Evolutionary conservation across 2,329 filamentous ascomycete genomes (phyloP), one percentile per base, ranked within the genome.

Genomic region (Exophiala oligosperma): DNA sequence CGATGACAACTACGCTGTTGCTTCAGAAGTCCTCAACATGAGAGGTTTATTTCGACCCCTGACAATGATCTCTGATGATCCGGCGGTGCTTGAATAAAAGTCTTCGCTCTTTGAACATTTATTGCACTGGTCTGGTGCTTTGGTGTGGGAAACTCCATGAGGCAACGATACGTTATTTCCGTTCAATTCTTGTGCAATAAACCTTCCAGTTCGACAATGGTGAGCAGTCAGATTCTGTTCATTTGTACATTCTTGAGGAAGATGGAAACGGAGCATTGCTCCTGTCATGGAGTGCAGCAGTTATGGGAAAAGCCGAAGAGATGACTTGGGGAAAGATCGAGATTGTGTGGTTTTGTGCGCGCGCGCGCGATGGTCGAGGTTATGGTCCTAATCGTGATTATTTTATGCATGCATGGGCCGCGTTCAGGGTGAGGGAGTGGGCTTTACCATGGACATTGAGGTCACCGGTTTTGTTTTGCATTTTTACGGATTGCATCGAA

Each of bases 1-100:
- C 62, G 84, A 89, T 68, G 83, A 86, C 62, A 80, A 83, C 57
- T 90, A 86, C 69, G 87, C 84, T 5, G 76, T 84, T 41, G 77
- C 78, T 63, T 81, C 88, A 69, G 77, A 88, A 65, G 88, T 84
- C 6, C 77, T 90, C 60, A 83, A 90, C 72, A 89, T 90, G 86
- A 84, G 84, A 68, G 79, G 85, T 66, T 77, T 91, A 51, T 90
- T 91, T 71, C 84, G 81, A 68, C 86, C 87, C 14, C 77, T 79
- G 69, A 70, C 60, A 9, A 50, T 35, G 17, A 32, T 61, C 5
- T 24, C 26, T 41, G 59, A 59, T 6, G 55, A 44, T 35, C 40
- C 55, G 1, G 21, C n/a, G 1, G 32, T 52, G 24, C 11, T 44
- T 3, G 24, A 35, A 14, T 44, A 56, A 47, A 3, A 24, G 6